These are phyloP conservation scores for Selenicereus undatus DNA, from an alignment of 148 eudicot genomes.

Conservation along the genomic window DNA sequence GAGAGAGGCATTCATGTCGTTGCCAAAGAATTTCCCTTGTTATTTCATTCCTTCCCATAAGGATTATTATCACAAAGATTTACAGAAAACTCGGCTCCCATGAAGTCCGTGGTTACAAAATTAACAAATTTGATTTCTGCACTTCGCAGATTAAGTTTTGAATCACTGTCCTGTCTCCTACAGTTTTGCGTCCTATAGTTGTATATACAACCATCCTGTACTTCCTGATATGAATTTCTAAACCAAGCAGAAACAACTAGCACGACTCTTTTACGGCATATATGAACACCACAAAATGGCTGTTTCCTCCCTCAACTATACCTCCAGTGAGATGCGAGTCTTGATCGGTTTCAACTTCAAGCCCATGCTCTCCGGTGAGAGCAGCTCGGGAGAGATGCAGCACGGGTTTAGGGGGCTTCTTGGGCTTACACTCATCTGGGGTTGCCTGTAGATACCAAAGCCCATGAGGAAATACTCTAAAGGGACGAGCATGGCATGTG, in stretches of 20 bases:
- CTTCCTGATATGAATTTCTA: constrained; percentile 19
- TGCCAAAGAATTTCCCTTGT: constrained; percentile 27
- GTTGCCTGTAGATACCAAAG: constrained; percentile 65
- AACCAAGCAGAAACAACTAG: constrained; percentile 6
- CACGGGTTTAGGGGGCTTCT: constrained; percentile 93
- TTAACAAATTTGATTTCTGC: constrained; percentile 24
- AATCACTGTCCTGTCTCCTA: constrained; percentile 13
- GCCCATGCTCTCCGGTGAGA: constrained; percentile 99
- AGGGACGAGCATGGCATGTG: constrained; percentile 86
- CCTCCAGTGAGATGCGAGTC: constrained; percentile 55
- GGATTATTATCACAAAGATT: constrained; percentile 34
- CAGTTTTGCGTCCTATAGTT: background rate
- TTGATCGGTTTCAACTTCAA: constrained; percentile 92
- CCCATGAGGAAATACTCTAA: constrained; percentile 95
- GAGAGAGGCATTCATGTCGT: background rate
- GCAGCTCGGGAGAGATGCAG: constrained; percentile 90
- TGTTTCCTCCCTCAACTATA: constrained; percentile 17
- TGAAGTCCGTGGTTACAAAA: constrained; percentile 28
- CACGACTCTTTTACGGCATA: constrained; percentile 8
- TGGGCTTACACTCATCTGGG: constrained; percentile 71
- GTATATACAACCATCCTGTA: constrained; percentile 39
- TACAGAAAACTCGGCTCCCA: constrained; percentile 34
- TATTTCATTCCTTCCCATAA: constrained; percentile 17
- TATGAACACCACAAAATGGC: constrained; percentile 25
- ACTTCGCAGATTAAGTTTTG: constrained; percentile 19